Base-by-base conservation (phyloP, 352 stramenopile species). In the Pythium rishiriense region DNA sequence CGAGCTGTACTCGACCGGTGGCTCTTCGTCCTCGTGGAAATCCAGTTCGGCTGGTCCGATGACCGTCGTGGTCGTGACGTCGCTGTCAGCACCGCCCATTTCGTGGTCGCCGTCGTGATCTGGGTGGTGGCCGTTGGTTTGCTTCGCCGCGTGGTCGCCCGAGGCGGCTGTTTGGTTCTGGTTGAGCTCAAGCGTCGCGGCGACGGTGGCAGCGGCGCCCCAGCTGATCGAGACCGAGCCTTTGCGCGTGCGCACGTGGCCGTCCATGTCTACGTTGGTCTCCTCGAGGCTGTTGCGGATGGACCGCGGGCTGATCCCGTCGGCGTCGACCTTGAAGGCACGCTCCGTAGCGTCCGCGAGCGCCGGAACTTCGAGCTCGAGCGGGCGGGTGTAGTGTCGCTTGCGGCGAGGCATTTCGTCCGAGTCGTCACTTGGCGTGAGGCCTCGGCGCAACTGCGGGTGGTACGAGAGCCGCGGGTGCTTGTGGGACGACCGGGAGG, bases 241-340 rank as follows among this genome's bases (percentile, higher is more conserved):
- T 24, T 77, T 77, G 39, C 68, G 58, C n/a, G 72, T 68, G 28
- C 74, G 59, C 1, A 74, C 52, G 58, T 84, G 78, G 25, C 69
- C 73, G 21, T 88, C 69, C 19, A 83, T 55, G 19, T 75, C 78
- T 46, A 76, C 82, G 49, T 84, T 72, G 26, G 79, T 71, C 56
- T 89, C 82, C 11, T 75, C 73, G 22, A 91, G 69, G 21, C 74
- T 87, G 59, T 87, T 85, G 50, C 76, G 78, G 66, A 91, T 89
- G 14, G 78, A 80, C 1, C 80, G 65, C n/a, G 83, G 83, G 47
- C 83, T 91, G 51, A 90, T 90, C 17, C 78, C 75, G 37, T 67
- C 82, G 45, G 78, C 78, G 50, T 86, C 85, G 39, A 74, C 67
- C 60, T 79, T 81, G 54, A 88, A 83, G 54, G 78, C 66, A 42